phyloP scores from a whole-genome alignment of 129 eudicot species.

The Lactuca sativa region DNA sequence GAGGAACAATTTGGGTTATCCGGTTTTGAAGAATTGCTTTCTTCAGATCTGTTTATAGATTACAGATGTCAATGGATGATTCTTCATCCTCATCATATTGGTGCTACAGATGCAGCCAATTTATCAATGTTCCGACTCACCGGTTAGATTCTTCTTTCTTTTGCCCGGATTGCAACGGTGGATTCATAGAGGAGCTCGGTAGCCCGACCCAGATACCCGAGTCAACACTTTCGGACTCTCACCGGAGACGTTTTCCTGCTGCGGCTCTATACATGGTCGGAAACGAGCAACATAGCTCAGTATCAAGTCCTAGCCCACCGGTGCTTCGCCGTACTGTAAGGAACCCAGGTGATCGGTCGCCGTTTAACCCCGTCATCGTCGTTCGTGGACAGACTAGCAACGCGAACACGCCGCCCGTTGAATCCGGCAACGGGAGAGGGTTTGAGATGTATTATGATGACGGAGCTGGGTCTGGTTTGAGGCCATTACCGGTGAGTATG shows the following conservation, averaged over 20 bases:
- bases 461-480: conserved; percentile 76
- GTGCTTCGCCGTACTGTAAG: conserved; percentile 45
- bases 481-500: conserved; percentile 78
- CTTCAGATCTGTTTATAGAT: background rate
- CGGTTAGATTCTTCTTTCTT: conserved; percentile 36
- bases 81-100: conserved; percentile 60
- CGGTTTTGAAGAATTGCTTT: background rate
- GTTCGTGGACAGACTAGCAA: conserved; percentile 54
- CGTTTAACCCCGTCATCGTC: conserved; percentile 84
- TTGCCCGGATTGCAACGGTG: conserved; percentile 83
- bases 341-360: conserved; percentile 57
- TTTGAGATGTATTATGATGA: conserved; percentile 89
- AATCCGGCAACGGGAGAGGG: conserved; percentile 31
- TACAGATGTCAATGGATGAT: conserved; percentile 42
- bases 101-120: conserved; percentile 83
- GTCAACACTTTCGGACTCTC: conserved; percentile 45
- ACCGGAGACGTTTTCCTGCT: conserved; percentile 57
- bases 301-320: conserved; percentile 38
- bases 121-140: conserved; percentile 40
- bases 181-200: conserved; percentile 47
- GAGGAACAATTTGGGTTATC: background rate
- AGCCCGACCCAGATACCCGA: conserved; percentile 36
- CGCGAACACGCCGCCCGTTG: conserved; percentile 23
- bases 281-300: conserved; percentile 23
- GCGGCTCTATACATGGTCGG: conserved; percentile 58